A percentile compares a stretch with the other conserved stretches of the same genome.
Evolutionary conservation across 345 rosid species (phyloP).

Genomic region (Anacardium occidentale): DNA sequence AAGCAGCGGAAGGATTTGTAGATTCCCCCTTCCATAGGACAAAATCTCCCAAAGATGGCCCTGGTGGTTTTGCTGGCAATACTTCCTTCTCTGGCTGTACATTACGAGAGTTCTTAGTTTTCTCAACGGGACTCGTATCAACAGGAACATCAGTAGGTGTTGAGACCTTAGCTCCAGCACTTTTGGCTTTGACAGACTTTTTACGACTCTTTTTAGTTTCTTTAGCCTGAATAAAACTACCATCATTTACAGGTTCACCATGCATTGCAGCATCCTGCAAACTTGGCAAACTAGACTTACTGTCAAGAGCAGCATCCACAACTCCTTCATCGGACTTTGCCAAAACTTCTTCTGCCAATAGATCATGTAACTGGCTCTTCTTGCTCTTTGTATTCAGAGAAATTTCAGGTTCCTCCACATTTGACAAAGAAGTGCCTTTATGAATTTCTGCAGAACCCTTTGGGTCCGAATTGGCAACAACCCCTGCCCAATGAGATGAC

Average conservation of each 20-base stretch:
- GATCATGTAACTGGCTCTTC: conserved; percentile 73
- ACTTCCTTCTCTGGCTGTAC: conserved; percentile 67
- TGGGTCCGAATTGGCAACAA: conserved; percentile 55
- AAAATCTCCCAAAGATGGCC: conserved; percentile 96
- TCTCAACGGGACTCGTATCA: conserved; percentile 64
- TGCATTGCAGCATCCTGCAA: conserved; percentile 29
- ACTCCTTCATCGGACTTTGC: conserved; percentile 53
- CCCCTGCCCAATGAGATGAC: conserved; percentile 77
- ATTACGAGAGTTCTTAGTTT: conserved; percentile 59
- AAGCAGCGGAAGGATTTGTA: conserved; percentile 51
- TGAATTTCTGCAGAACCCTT: conserved; percentile 43
- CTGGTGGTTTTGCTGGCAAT: conserved; percentile 75
- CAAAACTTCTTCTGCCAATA: conserved; percentile 62
- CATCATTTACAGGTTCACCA: conserved; percentile 52
- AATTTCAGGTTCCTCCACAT: conserved; percentile 42
- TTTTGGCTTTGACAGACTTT: conserved; percentile 84
- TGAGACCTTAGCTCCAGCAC: conserved; percentile 46
- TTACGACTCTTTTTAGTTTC: conserved; percentile 84
- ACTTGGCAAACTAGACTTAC: conserved; percentile 25
- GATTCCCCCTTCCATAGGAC: conserved; percentile 85
- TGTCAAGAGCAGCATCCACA: conserved; percentile 37
- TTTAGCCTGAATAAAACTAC: conserved; percentile 82
- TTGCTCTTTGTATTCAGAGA: conserved; percentile 44
- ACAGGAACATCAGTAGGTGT: conserved; percentile 45
- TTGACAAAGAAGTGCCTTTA: conserved; percentile 38